Conservation (phyloP, 2,329 filamentous ascomycete species). For the Diaporthe batatas region DNA sequence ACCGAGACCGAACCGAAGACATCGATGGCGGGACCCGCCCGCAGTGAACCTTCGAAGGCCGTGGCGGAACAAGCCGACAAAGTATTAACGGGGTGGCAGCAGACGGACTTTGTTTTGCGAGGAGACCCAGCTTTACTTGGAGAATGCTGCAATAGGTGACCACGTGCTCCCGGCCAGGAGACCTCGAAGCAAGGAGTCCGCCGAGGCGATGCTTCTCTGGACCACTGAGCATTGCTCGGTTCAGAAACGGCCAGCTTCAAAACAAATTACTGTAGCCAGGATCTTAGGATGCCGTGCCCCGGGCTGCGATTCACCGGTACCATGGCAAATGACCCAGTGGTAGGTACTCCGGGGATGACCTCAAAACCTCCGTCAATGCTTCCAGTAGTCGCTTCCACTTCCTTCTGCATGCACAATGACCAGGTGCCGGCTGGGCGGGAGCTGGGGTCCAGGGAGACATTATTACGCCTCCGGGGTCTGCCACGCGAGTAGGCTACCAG, state of each 20-base stretch:
- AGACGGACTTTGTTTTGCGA: constrained; percentile 9
- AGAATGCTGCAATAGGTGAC: background rate
- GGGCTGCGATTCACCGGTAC: constrained; percentile 21
- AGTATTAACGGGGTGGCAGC: background rate
- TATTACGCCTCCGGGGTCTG: constrained; percentile 23
- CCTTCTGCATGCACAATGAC: constrained; percentile 27
- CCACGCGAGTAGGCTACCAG: constrained; percentile 33
- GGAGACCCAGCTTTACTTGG: background rate
- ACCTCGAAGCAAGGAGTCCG: constrained; percentile 25
- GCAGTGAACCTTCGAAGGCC: constrained; percentile 5
- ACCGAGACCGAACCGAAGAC: constrained; percentile 30
- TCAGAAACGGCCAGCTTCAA: constrained; percentile 23
- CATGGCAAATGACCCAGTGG: background rate
- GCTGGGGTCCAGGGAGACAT: constrained; percentile 4
- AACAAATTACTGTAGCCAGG: constrained; percentile 35
- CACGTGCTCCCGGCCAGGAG: constrained; percentile 15
- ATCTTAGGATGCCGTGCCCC: constrained; percentile 14
- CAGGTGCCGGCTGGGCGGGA: constrained; percentile 29
- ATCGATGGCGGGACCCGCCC: constrained; percentile 33
- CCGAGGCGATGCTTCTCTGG: constrained; percentile 22
- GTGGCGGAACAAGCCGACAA: constrained; percentile 26
- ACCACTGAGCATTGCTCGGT: background rate
- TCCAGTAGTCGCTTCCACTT: constrained; percentile 28
- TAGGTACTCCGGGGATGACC: constrained; percentile 13
- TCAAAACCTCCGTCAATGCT: constrained; percentile 15